phyloP scores from a whole-genome alignment of 2,329 filamentous ascomycete genomes.

The Elsinoe fawcettii region DNA sequence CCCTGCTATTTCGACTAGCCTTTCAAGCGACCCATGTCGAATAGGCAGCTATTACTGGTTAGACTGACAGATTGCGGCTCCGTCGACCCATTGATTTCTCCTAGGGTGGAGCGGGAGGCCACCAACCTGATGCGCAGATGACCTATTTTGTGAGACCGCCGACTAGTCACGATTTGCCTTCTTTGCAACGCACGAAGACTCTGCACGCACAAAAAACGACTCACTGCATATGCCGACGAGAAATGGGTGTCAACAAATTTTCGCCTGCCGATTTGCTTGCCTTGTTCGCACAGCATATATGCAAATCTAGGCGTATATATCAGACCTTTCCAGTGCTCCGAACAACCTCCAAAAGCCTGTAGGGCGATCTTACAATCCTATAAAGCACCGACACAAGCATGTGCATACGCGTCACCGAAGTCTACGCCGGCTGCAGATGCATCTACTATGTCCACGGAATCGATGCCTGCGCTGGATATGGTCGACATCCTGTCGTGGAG shows the following conservation, averaged over 20 bases:
- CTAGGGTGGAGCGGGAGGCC: not conserved
- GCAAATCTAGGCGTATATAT: not conserved
- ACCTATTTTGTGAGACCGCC: not conserved
- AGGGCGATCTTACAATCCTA: too few species aligned
- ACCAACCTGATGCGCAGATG: not conserved
- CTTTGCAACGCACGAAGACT: not conserved
- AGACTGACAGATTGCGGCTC: not conserved
- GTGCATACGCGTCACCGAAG: constrained; percentile 18
- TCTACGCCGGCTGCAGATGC: constrained; percentile 17
- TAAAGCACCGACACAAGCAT: constrained; percentile 10
- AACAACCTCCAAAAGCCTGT: not conserved
- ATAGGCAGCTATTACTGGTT: not conserved
- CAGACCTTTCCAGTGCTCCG: not conserved
- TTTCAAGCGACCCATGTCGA: not conserved
- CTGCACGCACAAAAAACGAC: not conserved
- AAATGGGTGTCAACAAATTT: not conserved
- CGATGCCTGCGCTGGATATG: constrained; percentile 16
- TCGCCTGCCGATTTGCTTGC: not conserved
- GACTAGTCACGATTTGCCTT: not conserved
- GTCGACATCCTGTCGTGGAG: constrained; percentile 17
- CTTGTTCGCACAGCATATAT: not conserved
- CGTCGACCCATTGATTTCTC: not conserved
- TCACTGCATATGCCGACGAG: not conserved
- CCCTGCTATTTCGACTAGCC: not conserved
- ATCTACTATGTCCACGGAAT: constrained; percentile 18